phyloP scores from a whole-genome alignment of 768 basidiomycete genomes.

The Hygrophorus russula region DNA sequence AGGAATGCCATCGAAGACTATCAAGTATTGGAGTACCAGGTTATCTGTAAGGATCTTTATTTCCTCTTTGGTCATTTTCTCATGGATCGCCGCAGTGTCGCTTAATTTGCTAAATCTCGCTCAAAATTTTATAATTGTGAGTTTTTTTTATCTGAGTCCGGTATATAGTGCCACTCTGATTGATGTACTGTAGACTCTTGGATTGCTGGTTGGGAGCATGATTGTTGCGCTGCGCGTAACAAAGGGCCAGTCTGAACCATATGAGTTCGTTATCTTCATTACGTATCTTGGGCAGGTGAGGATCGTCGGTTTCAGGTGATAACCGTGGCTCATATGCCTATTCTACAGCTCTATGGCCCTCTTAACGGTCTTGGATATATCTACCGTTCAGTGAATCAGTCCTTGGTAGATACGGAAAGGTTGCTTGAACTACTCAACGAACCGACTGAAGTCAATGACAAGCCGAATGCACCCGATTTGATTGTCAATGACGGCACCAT shows the following conservation, averaged over 20 bases:
- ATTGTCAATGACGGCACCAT: constrained; percentile 67
- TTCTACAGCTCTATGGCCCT: constrained; percentile 51
- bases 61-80: background rate
- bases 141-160: constrained; percentile 12
- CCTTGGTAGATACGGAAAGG: constrained; percentile 75
- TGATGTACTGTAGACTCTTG: constrained; percentile 40
- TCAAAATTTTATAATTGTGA: constrained; percentile 73
- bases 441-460: constrained; percentile 76
- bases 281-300: constrained; percentile 69
- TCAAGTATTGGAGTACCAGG: constrained; percentile 62
- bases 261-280: constrained; percentile 71
- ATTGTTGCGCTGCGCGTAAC: constrained; percentile 68
- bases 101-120: constrained; percentile 66
- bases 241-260: constrained; percentile 34
- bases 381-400: constrained; percentile 67
- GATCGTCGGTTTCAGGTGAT: background rate
- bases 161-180: background rate
- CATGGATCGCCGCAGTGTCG: constrained; percentile 31
- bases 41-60: constrained; percentile 36
- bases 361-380: constrained; percentile 71
- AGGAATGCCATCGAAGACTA: constrained; percentile 60
- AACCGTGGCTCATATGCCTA: background rate
- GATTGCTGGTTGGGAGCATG: constrained; percentile 72
- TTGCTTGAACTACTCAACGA: constrained; percentile 74
- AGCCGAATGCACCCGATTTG: constrained; percentile 63